phyloP scores from a whole-genome alignment of 805 yeast species.

The Wickerhamiella dianesei region DNA sequence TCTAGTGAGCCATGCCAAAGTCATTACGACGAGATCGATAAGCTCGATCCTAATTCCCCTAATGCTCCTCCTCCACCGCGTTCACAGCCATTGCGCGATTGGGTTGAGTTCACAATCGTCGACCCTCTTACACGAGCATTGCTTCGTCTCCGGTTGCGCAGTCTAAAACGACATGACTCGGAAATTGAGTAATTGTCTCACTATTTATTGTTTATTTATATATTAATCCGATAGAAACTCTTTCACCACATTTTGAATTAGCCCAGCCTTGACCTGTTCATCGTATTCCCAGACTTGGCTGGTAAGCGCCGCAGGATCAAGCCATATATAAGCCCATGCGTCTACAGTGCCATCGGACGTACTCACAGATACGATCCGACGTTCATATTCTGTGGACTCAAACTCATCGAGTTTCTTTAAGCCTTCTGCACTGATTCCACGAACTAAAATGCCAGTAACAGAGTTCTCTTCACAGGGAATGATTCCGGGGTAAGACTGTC shows the following conservation, averaged over 20 bases:
- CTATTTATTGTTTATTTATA: too few relatives aligned
- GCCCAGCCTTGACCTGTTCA: not conserved
- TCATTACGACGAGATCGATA: not conserved
- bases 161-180: not conserved
- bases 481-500: not conserved
- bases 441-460: not conserved
- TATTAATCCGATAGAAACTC: not conserved
- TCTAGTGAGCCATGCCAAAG: not conserved
- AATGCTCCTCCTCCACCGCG: not conserved
- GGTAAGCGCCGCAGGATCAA: not conserved
- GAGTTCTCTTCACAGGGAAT: not conserved
- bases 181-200: not conserved
- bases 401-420: not conserved
- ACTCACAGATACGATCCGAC: not conserved
- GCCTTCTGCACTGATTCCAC: not conserved
- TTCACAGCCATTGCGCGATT: not conserved
- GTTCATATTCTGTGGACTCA: not conserved
- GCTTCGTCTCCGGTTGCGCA: not conserved
- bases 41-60: not conserved
- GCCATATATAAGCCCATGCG: not conserved
- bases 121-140: not conserved
- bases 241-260: not conserved
- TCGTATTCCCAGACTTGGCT: not conserved
- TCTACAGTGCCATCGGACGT: not conserved
- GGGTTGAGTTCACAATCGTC: not conserved